A percentile compares a stretch with the other conserved stretches of the same genome.
Evolutionary conservation across 1,139 yeast genomes (phyloP).

Genomic region (Scheffersomyces titani): DNA sequence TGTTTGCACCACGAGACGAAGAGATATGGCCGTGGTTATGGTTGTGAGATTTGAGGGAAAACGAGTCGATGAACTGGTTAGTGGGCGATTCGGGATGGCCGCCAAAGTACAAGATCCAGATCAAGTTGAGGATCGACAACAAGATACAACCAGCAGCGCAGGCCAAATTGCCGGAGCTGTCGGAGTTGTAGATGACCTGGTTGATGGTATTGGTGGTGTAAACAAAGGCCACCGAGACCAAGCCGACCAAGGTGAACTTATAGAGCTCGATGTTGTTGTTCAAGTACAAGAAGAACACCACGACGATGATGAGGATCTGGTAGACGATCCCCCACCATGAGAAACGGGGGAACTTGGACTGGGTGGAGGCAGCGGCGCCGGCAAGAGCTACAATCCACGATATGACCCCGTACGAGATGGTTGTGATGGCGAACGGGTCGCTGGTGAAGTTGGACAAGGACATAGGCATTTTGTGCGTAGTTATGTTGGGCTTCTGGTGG

Average conservation of each 20-base stretch:
- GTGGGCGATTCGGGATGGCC: constrained; percentile 78
- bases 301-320: constrained; percentile 60
- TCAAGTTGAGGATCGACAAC: constrained; percentile 72
- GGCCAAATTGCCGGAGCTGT: constrained; percentile 67
- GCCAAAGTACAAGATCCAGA: constrained; percentile 87
- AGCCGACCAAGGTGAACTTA: constrained; percentile 60
- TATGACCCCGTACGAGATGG: constrained; percentile 60
- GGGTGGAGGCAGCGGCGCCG: constrained; percentile 72
- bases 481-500: background rate
- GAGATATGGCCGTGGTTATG: constrained; percentile 32
- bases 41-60: constrained; percentile 36
- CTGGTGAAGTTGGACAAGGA: constrained; percentile 55
- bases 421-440: constrained; percentile 72
- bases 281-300: constrained; percentile 61
- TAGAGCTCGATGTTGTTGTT: constrained; percentile 73
- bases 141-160: constrained; percentile 93
- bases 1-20: constrained; percentile 25
- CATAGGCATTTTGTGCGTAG: constrained; percentile 31
- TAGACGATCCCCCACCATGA: constrained; percentile 98
- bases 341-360: constrained; percentile 66
- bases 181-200: constrained; percentile 67
- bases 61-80: constrained; percentile 83
- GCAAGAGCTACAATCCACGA: constrained; percentile 87
- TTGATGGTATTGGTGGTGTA: constrained; percentile 85
- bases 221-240: constrained; percentile 66